A percentile compares a stretch with the other conserved stretches of the same genome.
These are phyloP conservation scores for Aspergillus fructus DNA, from an alignment of 2,329 filamentous ascomycete species.

Conservation along the genomic window DNA sequence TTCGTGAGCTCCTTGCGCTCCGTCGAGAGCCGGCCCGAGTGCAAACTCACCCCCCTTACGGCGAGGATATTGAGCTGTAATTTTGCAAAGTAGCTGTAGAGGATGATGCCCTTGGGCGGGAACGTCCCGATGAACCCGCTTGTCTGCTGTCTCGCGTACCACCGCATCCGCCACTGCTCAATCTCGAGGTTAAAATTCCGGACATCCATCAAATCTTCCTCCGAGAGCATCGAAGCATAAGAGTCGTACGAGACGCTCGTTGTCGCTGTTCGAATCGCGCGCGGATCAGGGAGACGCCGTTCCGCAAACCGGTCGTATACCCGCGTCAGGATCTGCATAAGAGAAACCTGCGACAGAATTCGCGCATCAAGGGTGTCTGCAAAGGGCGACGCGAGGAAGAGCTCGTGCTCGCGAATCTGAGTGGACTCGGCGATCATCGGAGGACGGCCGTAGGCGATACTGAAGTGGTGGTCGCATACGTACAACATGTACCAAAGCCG, in stretches of 20 bases:
- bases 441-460: conserved; percentile 35
- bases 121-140: neutral
- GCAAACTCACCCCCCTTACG: neutral
- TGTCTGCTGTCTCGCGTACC: neutral
- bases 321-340: neutral
- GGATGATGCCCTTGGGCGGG: neutral
- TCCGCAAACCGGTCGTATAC: neutral
- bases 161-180: neutral
- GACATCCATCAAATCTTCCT: neutral
- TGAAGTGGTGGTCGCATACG: conserved; percentile 41
- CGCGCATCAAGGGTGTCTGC: neutral
- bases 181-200: neutral
- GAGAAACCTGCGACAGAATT: neutral
- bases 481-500: conserved; percentile 37
- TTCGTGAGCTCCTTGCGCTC: neutral
- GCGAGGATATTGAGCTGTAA: neutral
- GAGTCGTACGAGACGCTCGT: neutral
- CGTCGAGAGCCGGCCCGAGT: neutral
- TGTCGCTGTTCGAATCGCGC: neutral
- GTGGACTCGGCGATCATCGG: conserved; percentile 22
- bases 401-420: neutral
- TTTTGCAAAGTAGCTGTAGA: neutral
- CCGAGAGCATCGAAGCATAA: neutral
- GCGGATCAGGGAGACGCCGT: neutral
- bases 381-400: neutral